phyloP scores from a whole-genome alignment of 106 monocot genomes.

The Dendrobium huoshanense region DNA sequence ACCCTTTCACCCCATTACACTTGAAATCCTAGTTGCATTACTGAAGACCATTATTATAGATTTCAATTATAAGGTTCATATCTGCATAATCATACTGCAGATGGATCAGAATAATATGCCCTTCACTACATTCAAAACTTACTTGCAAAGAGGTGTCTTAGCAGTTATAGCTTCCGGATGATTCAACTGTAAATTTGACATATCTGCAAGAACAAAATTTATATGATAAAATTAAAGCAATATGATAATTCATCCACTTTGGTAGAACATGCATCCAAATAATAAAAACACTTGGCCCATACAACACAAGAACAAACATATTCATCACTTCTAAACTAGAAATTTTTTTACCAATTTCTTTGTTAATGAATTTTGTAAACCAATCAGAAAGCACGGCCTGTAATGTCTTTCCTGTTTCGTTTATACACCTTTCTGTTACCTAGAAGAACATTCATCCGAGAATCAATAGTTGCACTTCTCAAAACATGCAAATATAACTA shows the following conservation, averaged over 20 bases:
- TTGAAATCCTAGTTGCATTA: too few relatives aligned
- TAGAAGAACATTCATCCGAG: slow-evolving; percentile 16
- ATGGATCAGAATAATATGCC: neutral
- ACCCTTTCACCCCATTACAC: too few relatives aligned
- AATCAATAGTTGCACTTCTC: slow-evolving; percentile 6
- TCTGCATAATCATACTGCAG: neutral
- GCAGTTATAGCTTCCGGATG: slow-evolving; percentile 52
- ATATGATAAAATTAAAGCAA: slow-evolving; percentile 1
- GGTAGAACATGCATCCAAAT: neutral
- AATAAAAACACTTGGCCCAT: neutral
- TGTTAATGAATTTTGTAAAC: slow-evolving; percentile 69
- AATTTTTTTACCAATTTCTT: slow-evolving; percentile 57
- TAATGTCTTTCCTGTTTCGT: slow-evolving; percentile 61
- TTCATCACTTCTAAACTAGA: neutral
- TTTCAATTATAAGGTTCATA: neutral
- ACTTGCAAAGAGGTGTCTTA: slow-evolving; percentile 78
- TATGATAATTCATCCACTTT: neutral
- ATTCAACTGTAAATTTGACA: slow-evolving; percentile 48
- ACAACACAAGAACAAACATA: neutral
- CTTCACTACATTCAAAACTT: slow-evolving; percentile 12
- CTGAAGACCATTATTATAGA: neutral
- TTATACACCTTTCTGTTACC: slow-evolving; percentile 85
- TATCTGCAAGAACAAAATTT: slow-evolving; percentile 48
- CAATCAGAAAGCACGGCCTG: slow-evolving; percentile 71
- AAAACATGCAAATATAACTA: slow-evolving; percentile 7